Conservation (phyloP, 2,329 filamentous ascomycete genomes). For the Phoma sp. region DNA sequence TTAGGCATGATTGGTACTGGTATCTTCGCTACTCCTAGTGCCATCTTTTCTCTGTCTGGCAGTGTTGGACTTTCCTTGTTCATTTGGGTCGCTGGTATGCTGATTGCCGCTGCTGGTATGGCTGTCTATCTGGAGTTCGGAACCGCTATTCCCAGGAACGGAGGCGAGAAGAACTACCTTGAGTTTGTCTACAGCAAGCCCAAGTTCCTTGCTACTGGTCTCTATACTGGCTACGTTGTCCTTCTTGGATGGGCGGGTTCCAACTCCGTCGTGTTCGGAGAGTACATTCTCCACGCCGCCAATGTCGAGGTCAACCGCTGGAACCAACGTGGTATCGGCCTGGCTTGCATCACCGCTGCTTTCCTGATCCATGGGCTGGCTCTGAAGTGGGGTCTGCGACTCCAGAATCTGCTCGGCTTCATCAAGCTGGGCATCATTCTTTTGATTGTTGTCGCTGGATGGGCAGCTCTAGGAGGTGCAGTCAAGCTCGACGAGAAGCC, state of each 20-base stretch:
- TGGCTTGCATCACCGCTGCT: conserved; percentile 69
- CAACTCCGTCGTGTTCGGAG: conserved; percentile 73
- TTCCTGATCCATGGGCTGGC: conserved; percentile 70
- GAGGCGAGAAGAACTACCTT: conserved; percentile 70
- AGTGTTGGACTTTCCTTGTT: conserved; percentile 68
- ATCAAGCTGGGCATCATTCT: conserved; percentile 71
- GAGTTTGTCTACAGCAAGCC: conserved; percentile 68
- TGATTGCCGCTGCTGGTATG: conserved; percentile 67
- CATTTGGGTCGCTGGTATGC: conserved; percentile 67
- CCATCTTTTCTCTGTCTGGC: conserved; percentile 63
- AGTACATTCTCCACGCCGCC: conserved; percentile 72
- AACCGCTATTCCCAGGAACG: conserved; percentile 68
- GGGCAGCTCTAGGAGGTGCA: conserved; percentile 66
- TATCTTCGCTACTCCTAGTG: conserved; percentile 68
- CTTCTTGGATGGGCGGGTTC: conserved; percentile 68
- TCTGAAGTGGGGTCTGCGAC: conserved; percentile 69
- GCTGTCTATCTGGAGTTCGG: conserved; percentile 72
- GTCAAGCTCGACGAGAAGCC: conserved; percentile 64
- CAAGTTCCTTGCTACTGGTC: conserved; percentile 64
- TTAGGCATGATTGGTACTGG: conserved; percentile 68
- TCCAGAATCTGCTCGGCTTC: conserved; percentile 69
- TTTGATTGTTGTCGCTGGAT: conserved; percentile 69
- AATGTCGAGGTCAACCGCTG: conserved; percentile 66
- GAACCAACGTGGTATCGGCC: conserved; percentile 70
- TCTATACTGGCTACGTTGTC: conserved; percentile 67